Evolutionary conservation across 208 protist genomes (phyloP), one percentile per base, ranked within the genome.

Genomic region (Leptomonas pyrrhocoris): DNA sequence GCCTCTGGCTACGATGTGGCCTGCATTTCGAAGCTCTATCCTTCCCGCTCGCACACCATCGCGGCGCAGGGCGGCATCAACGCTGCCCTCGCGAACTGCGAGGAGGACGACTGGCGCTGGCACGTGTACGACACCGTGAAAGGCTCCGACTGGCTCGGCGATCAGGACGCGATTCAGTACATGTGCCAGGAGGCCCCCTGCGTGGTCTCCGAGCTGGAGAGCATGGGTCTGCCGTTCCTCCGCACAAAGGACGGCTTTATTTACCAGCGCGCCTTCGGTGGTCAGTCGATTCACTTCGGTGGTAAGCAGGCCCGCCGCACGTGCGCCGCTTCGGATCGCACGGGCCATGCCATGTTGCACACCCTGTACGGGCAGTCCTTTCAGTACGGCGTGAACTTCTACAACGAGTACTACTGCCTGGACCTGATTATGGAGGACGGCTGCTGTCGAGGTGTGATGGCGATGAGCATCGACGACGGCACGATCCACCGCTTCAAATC

Each of bases 41-140:
- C 98, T 11, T 99, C 99, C 3, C 93, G 99, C 63, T 99, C 98
- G 28, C 99, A 99, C 94, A 99, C 99, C 19, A 99, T 99, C 42
- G 99, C 98, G 13, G 98, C 98, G 15, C 98, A 99, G 85, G 98
- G 98, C 48, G 98, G 98, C 59, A 99, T 99, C 71, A 99, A 99
- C 87, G 98, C 98, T 15, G 98, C 98, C 2, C 92, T 99, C 11
- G 98, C 96, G 48, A 99, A 99, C 88, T 99, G 98, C 78, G 90
- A 92, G 55, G 84, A 98, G 68, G 98, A 99, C 73, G 98, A 99
- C 90, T 99, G 98, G 98, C 90, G 98, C 38, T 99, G 97, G 96
- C 98, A 99, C 74, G 94, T 97, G 60, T 99, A 99, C 82, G 98
- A 99, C 83, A 99, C 98, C 0, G 98, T 99, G 31, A 99, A 99